These are phyloP conservation scores for Camelina laxa DNA, from an alignment of 345 rosid species.

Conservation along the genomic window DNA sequence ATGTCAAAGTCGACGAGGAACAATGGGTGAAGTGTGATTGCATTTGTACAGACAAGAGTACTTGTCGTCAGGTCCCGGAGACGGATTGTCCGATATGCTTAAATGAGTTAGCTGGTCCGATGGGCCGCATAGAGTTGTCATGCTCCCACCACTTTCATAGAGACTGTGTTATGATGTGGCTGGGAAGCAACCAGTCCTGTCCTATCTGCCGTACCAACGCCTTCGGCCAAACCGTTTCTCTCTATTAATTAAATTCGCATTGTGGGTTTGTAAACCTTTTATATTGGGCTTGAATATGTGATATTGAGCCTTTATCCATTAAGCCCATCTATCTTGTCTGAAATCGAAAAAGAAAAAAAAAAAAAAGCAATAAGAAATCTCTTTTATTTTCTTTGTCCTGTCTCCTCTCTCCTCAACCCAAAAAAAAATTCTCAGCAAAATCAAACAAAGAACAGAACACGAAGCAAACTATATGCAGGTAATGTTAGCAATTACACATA, in stretches of 20 bases:
- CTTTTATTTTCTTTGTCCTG: background rate
- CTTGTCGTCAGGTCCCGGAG: background rate
- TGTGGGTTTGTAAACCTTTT: background rate
- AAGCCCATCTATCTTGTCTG: background rate
- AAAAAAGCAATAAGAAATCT: background rate
- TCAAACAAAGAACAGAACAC: background rate
- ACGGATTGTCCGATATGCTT: conserved; percentile 21
- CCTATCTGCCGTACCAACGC: conserved; percentile 22
- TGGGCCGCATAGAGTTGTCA: conserved; percentile 22
- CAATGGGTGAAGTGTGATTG: background rate
- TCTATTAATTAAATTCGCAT: background rate
- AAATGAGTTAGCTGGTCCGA: background rate
- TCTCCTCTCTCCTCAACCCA: background rate
- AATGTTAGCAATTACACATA: background rate
- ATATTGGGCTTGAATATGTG: background rate
- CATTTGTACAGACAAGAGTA: background rate
- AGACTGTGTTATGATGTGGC: conserved; percentile 13
- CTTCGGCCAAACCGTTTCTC: conserved; percentile 3
- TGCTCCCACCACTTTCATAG: conserved; percentile 25
- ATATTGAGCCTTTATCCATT: background rate
- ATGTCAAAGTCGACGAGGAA: conserved; percentile 2
- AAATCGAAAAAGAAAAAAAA: background rate
- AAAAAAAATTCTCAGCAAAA: background rate
- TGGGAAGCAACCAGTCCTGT: conserved; percentile 1
- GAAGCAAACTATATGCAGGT: background rate